Evolutionary conservation across 345 rosid species (phyloP).

Genomic region (Gossypioides kirkii): DNA sequence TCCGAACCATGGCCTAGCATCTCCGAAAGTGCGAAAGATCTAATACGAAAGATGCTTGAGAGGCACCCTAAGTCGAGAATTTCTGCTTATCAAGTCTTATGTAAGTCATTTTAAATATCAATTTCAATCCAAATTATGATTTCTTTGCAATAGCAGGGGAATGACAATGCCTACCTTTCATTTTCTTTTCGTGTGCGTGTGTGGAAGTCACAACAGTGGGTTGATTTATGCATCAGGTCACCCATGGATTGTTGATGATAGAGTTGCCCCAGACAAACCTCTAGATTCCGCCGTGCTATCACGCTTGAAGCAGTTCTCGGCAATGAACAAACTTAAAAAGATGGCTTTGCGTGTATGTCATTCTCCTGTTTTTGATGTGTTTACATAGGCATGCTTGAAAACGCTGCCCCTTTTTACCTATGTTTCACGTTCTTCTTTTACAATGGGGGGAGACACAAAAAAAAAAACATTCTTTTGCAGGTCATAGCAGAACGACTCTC

Average conservation of each 20-base stretch:
- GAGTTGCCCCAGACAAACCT: constrained; percentile 5
- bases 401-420: neutral
- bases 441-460: neutral
- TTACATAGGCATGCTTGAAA: too few species aligned
- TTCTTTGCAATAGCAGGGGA: neutral
- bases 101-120: constrained; percentile 38
- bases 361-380: neutral
- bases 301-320: constrained; percentile 75
- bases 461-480: constrained; percentile 29
- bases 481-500: constrained; percentile 97
- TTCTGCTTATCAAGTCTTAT: constrained; percentile 81
- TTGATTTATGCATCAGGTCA: constrained; percentile 4
- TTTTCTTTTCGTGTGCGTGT: neutral
- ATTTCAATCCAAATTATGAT: neutral
- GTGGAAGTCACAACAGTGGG: neutral
- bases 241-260: neutral
- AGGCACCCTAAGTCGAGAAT: constrained; percentile 76
- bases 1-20: constrained; percentile 95
- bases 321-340: constrained; percentile 95
- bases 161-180: neutral
- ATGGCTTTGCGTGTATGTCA: constrained; percentile 85
- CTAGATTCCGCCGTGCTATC: neutral
- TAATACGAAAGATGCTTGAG: constrained; percentile 82
- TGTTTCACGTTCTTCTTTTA: constrained; percentile 11
- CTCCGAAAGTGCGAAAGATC: constrained; percentile 88